Percentiles rank a stretch among this genome's conserved stretches.
phyloP scores from a whole-genome alignment of 2,329 filamentous ascomycete species.

The Ilyonectria sp. region DNA sequence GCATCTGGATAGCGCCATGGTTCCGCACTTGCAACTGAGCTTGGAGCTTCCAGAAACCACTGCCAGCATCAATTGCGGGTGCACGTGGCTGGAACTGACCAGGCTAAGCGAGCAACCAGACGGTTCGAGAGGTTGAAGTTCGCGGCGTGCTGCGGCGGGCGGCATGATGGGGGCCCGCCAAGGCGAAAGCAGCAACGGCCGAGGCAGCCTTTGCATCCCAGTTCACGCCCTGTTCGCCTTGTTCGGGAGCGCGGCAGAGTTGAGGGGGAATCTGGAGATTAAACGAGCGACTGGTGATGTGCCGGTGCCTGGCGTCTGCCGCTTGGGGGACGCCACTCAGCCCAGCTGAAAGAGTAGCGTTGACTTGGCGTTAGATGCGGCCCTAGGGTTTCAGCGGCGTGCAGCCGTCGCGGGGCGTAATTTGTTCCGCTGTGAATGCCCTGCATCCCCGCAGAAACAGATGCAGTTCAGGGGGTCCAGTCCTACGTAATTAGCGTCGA shows the following conservation, averaged over 20 bases:
- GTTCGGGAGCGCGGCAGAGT: slow-evolving; percentile 15
- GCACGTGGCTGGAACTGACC: slow-evolving; percentile 1
- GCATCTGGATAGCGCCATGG: slow-evolving; percentile 6
- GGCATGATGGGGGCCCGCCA: not conserved
- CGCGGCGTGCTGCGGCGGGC: not conserved
- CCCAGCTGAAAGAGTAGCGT: slow-evolving; percentile 45
- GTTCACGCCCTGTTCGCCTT: slow-evolving; percentile 11
- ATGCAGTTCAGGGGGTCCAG: not conserved
- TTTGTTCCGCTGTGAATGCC: not conserved
- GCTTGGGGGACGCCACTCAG: slow-evolving; percentile 35
- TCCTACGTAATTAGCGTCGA: not conserved
- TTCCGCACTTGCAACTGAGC: slow-evolving; percentile 8
- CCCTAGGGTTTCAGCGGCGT: slow-evolving; percentile 13
- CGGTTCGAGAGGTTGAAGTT: slow-evolving; percentile 8
- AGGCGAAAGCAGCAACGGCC: slow-evolving; percentile 5
- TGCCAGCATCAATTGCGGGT: not conserved
- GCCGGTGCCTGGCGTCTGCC: slow-evolving; percentile 28
- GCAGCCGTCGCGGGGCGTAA: slow-evolving; percentile 10
- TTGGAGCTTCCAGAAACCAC: slow-evolving; percentile 9
- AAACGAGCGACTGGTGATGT: slow-evolving; percentile 24
- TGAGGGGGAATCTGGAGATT: slow-evolving; percentile 19
- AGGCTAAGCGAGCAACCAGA: slow-evolving; percentile 21
- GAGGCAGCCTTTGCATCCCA: not conserved
- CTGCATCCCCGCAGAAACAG: not conserved
- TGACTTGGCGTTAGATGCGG: slow-evolving; percentile 31